phyloP scores from a whole-genome alignment of 2,329 filamentous ascomycete genomes.

The Apiospora marii region DNA sequence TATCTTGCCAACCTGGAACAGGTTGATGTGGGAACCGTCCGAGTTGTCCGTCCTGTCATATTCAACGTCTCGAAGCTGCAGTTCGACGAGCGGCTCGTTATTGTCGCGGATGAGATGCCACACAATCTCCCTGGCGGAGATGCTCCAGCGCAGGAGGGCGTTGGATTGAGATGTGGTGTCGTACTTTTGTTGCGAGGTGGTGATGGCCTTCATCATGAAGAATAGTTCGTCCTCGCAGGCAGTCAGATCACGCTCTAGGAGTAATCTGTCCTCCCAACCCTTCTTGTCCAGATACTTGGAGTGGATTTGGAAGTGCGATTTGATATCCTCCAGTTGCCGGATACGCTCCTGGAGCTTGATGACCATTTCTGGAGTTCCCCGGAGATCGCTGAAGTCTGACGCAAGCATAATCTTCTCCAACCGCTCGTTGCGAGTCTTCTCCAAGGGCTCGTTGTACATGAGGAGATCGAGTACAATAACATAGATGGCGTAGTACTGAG shows the following conservation, averaged over 20 bases:
- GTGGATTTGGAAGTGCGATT: slow-evolving; percentile 93
- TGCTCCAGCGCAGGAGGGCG: slow-evolving; percentile 88
- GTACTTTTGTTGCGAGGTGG: slow-evolving; percentile 88
- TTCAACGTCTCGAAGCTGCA: slow-evolving; percentile 88
- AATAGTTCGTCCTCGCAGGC: slow-evolving; percentile 96
- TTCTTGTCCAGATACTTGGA: slow-evolving; percentile 84
- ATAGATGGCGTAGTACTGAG: slow-evolving; percentile 97
- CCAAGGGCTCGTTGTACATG: slow-evolving; percentile 93
- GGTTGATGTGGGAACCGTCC: slow-evolving; percentile 94
- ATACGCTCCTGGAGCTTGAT: slow-evolving; percentile 91
- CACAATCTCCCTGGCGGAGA: slow-evolving; percentile 93
- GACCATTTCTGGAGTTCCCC: slow-evolving; percentile 93
- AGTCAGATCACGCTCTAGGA: slow-evolving; percentile 88
- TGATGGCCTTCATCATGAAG: slow-evolving; percentile 99
- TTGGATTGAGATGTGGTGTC: slow-evolving; percentile 77
- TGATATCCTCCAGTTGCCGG: slow-evolving; percentile 93
- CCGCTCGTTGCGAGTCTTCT: slow-evolving; percentile 95
- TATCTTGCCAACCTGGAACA: slow-evolving; percentile 86
- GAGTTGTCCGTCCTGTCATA: slow-evolving; percentile 97
- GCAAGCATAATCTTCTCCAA: slow-evolving; percentile 99
- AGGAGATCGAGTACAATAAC: slow-evolving; percentile 96
- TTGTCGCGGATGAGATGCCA: slow-evolving; percentile 94
- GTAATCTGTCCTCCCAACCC: slow-evolving; percentile 89
- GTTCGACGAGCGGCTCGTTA: slow-evolving; percentile 87
- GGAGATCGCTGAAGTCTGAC: slow-evolving; percentile 96